Conservation (phyloP, 768 basidiomycete genomes). For the Macrolepiota fuliginosa region DNA sequence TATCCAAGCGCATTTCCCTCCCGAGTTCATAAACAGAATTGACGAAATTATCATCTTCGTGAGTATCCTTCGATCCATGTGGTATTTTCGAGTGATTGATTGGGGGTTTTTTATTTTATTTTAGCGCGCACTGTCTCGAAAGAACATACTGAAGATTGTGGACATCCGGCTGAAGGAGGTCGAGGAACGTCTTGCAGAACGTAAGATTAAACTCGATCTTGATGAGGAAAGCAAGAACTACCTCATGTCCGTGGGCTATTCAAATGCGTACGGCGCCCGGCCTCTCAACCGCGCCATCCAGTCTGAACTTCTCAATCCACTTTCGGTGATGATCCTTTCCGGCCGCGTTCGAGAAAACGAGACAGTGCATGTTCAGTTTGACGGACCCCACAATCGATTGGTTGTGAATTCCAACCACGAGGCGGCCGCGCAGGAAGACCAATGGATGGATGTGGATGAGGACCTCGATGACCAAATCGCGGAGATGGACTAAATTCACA, state of each 20-base stretch:
- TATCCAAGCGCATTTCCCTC: conserved; percentile 84
- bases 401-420: conserved; percentile 83
- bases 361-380: conserved; percentile 69
- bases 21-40: conserved; percentile 89
- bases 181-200: conserved; percentile 71
- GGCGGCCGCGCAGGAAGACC: conserved; percentile 42
- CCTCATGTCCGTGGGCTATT: conserved; percentile 75
- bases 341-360: conserved; percentile 84
- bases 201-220: conserved; percentile 79
- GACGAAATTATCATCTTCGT: conserved; percentile 84
- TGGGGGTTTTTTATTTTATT: conserved; percentile 24
- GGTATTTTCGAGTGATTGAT: conserved; percentile 18
- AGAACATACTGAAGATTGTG: conserved; percentile 81
- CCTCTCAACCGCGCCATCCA: conserved; percentile 92
- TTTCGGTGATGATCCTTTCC: conserved; percentile 82
- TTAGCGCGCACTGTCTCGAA: conserved; percentile 76
- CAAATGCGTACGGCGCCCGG: conserved; percentile 84
- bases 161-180: conserved; percentile 86
- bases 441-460: conserved; percentile 58
- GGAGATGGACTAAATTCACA: conserved; percentile 49
- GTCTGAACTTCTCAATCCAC: conserved; percentile 87
- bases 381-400: conserved; percentile 78
- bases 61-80: conserved; percentile 31
- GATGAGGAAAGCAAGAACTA: conserved; percentile 76
- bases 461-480: conserved; percentile 59